Evolutionary conservation across 208 protist species (phyloP), one percentile per base, ranked within the genome.

Genomic region (Entamoeba invadens): DNA sequence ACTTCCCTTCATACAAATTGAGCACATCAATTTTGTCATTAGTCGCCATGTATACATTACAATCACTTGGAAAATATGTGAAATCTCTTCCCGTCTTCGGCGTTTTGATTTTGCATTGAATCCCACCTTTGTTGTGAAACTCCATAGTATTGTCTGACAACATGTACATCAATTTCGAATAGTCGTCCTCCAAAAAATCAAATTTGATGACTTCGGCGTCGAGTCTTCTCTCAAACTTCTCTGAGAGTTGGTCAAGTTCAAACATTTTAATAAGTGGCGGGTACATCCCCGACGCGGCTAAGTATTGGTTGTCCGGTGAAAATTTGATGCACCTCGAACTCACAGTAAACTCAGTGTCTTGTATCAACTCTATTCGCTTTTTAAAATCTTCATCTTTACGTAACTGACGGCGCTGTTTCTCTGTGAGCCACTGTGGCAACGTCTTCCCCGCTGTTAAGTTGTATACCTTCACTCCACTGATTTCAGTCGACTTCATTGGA

Each of bases 401-500:
- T 44, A 96, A 31, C 3, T 45, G 31, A 21, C 6, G 57, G 18
- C 72, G 87, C 92, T 97, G 95, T 21, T 94, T 93, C 45, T 97
- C 94, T 45, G 45, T 91, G 25, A 97, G 45, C 95, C 96, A 97
- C 45, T 96, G 95, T 45, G 96, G 96, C 68, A 97, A 38, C 35
- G 94, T 94, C 93, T 97, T 97, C 45, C 96, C 96, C 2, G 95
- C 95, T 45, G 95, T 95, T 31, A 97, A 92, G 94, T 97, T 96
- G 93, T 97, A 97, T 18, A 97, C 94, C 57, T 97, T 97, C n/a
- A 97, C 95, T 46, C 18, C 25, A 45, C 94, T 95, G 45, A 92
- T 31, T 8, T 42, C 45, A 14, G 94, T 68, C 25, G 50, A 31
- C 25, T 68, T 68, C 50, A 68, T 68, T 57, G n/a, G n/a, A n/a